Evolutionary conservation across 495 filamentous ascomycete species (phyloP).

Genomic region (Penicillium desertorum): DNA sequence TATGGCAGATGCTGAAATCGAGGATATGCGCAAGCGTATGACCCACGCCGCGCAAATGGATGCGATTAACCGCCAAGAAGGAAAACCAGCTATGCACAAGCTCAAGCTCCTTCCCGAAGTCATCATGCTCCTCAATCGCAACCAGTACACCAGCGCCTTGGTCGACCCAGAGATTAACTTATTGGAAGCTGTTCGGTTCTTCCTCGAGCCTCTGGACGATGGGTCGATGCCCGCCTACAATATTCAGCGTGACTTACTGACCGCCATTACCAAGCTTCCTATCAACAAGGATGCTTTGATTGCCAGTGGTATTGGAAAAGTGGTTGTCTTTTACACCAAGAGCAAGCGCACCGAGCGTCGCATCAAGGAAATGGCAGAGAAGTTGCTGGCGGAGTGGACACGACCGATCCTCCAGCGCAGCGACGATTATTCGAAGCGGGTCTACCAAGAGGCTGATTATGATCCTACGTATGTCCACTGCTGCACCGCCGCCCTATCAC

Average conservation of each 20-base stretch:
- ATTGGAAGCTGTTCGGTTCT: constrained; percentile 90
- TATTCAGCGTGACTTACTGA: constrained; percentile 93
- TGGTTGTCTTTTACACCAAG: constrained; percentile 94
- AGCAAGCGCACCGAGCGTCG: constrained; percentile 78
- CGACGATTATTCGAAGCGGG: constrained; percentile 86
- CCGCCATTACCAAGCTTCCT: constrained; percentile 71
- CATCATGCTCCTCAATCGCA: constrained; percentile 80
- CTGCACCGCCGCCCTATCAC: constrained; percentile 8
- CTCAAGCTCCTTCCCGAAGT: constrained; percentile 94
- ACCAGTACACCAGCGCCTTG: constrained; percentile 73
- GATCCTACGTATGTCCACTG: constrained; percentile 52
- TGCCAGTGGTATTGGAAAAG: constrained; percentile 91
- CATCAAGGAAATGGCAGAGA: constrained; percentile 93
- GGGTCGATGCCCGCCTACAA: constrained; percentile 92
- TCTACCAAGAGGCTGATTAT: constrained; percentile 53
- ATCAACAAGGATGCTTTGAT: constrained; percentile 87
- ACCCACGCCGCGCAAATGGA: constrained; percentile 86
- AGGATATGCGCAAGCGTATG: constrained; percentile 85
- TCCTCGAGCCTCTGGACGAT: constrained; percentile 93
- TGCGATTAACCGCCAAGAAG: constrained; percentile 70
- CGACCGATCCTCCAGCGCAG: constrained; percentile 91
- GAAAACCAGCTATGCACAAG: constrained; percentile 84
- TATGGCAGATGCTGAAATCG: constrained; percentile 85
- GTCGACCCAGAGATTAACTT: constrained; percentile 95
- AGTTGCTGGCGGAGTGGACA: constrained; percentile 90